These are phyloP conservation scores for Amorphotheca resinae DNA, from an alignment of 495 filamentous ascomycete species.

Conservation along the genomic window DNA sequence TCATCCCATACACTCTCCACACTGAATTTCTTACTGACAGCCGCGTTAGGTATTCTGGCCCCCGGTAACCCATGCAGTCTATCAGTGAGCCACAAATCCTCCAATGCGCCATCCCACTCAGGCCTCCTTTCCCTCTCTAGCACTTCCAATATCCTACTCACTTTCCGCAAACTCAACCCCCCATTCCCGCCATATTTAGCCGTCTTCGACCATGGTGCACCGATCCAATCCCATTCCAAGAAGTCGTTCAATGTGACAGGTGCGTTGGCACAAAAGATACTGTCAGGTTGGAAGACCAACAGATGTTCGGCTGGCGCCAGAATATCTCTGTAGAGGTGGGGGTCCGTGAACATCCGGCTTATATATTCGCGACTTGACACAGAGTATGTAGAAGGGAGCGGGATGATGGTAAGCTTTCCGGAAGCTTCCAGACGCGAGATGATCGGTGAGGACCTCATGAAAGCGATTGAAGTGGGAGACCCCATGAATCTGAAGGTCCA, in stretches of 20 bases:
- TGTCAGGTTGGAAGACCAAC: slow-evolving; percentile 19
- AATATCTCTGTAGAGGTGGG: slow-evolving; percentile 11
- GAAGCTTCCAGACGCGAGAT: slow-evolving; percentile 5
- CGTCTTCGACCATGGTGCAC: slow-evolving; percentile 18
- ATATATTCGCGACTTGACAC: slow-evolving; percentile 13
- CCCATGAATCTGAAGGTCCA: slow-evolving; percentile 20
- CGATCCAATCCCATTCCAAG: slow-evolving; percentile 19
- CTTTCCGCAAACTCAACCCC: slow-evolving; percentile 15
- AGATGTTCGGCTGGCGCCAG: slow-evolving; percentile 18
- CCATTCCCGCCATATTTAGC: slow-evolving; percentile 19
- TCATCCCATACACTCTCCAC: slow-evolving; percentile 21
- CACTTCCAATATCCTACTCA: slow-evolving; percentile 12
- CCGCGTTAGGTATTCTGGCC: slow-evolving; percentile 12
- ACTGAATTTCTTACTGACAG: slow-evolving; percentile 13
- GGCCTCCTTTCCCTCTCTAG: slow-evolving; percentile 9
- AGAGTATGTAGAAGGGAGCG: slow-evolving; percentile 11
- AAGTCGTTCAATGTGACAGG: slow-evolving; percentile 12
- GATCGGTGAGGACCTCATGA: slow-evolving; percentile 3
- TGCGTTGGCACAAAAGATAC: slow-evolving; percentile 15
- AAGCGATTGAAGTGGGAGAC: background rate
- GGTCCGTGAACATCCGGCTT: slow-evolving; percentile 16
- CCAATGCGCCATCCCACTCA: slow-evolving; percentile 8
- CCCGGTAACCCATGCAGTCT: slow-evolving; percentile 3
- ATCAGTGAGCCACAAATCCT: slow-evolving; percentile 17
- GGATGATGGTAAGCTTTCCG: slow-evolving; percentile 10